Evolutionary conservation across 2,329 filamentous ascomycete genomes (phyloP).

Genomic region (Diaporthe longicolla): DNA sequence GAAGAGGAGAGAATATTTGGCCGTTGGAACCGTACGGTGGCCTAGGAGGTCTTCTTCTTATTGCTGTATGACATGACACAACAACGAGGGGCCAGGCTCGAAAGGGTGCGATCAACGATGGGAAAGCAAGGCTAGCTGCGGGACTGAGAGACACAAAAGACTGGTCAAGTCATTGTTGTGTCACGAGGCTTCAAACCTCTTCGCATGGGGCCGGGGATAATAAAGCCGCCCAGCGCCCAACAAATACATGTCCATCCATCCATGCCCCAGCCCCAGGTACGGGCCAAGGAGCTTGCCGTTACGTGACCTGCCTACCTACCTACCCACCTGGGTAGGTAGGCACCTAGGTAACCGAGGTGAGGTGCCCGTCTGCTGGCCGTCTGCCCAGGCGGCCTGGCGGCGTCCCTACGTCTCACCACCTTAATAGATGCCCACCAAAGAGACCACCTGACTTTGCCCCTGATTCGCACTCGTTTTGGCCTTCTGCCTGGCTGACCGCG

Average conservation of each 20-base stretch:
- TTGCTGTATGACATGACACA: slow-evolving; percentile 22
- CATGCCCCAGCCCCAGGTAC: slow-evolving; percentile 18
- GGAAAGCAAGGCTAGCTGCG: not conserved
- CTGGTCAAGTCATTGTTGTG: slow-evolving; percentile 33
- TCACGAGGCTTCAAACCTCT: slow-evolving; percentile 34
- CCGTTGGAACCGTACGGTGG: too few relatives aligned
- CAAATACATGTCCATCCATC: not conserved
- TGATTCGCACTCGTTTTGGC: slow-evolving; percentile 15
- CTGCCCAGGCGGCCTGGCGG: slow-evolving; percentile 14
- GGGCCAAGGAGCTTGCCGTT: slow-evolving; percentile 18
- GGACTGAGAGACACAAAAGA: slow-evolving; percentile 21
- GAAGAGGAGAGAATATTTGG: not conserved
- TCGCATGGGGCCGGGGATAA: slow-evolving; percentile 20
- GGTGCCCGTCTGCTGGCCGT: slow-evolving; percentile 18
- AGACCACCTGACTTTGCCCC: slow-evolving; percentile 17
- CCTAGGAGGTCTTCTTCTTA: slow-evolving; percentile 3
- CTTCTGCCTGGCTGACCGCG: not conserved
- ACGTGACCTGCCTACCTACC: not conserved
- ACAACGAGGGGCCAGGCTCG: slow-evolving; percentile 17
- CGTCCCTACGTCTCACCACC: slow-evolving; percentile 27
- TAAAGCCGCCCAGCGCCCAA: slow-evolving; percentile 23
- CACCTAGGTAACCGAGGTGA: not conserved
- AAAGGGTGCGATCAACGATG: slow-evolving; percentile 15
- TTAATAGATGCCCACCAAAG: slow-evolving; percentile 5
- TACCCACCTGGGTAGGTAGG: too few relatives aligned